These are phyloP conservation scores for Hebeloma cylindrosporum DNA, from an alignment of 768 basidiomycete genomes.

Conservation along the genomic window DNA sequence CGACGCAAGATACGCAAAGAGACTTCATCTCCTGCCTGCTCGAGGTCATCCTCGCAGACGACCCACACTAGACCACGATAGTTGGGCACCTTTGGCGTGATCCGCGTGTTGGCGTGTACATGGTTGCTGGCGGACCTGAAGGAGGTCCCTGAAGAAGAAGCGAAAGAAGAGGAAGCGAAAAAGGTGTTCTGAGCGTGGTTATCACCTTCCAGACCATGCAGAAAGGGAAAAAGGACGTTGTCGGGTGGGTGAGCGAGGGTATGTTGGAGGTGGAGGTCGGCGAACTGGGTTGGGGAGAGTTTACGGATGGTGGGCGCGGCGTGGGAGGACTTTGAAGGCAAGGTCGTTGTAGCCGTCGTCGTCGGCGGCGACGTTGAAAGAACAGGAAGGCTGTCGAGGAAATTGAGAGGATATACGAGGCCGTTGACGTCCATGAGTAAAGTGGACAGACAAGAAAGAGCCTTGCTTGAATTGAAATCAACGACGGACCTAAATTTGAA, in stretches of 20 bases:
- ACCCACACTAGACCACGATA: slow-evolving; percentile 86
- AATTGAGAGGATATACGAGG: slow-evolving; percentile 22
- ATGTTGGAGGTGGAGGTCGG: slow-evolving; percentile 61
- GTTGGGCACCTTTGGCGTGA: slow-evolving; percentile 34
- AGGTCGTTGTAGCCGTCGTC: slow-evolving; percentile 3
- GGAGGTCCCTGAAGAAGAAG: slow-evolving; percentile 13
- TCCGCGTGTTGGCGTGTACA: slow-evolving; percentile 5
- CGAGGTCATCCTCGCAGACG: slow-evolving; percentile 69
- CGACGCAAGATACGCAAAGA: slow-evolving; percentile 35
- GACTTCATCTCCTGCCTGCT: slow-evolving; percentile 34
- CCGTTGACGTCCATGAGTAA: slow-evolving; percentile 17
- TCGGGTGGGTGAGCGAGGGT: slow-evolving; percentile 75
- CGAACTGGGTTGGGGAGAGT: slow-evolving; percentile 48
- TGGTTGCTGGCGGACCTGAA: slow-evolving; percentile 14
- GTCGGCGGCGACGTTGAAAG: slow-evolving; percentile 3
- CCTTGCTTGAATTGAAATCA: slow-evolving; percentile 4
- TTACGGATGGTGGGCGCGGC: slow-evolving; percentile 26
- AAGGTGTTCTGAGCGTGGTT: slow-evolving; percentile 80
- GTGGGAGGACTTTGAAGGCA: slow-evolving; percentile 2
- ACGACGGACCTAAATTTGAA: slow-evolving; percentile 19
- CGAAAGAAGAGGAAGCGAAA: slow-evolving; percentile 49
- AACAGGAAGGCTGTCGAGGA: slow-evolving; percentile 25
- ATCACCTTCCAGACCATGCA: slow-evolving; percentile 83
- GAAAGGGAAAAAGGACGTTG: slow-evolving; percentile 81
- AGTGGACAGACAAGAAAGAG: neutral